A percentile compares a stretch with the other conserved stretches of the same genome.
Evolutionary conservation across 2,329 filamentous ascomycete species (phyloP).

Genomic region (Coleophoma eucalyptorum): DNA sequence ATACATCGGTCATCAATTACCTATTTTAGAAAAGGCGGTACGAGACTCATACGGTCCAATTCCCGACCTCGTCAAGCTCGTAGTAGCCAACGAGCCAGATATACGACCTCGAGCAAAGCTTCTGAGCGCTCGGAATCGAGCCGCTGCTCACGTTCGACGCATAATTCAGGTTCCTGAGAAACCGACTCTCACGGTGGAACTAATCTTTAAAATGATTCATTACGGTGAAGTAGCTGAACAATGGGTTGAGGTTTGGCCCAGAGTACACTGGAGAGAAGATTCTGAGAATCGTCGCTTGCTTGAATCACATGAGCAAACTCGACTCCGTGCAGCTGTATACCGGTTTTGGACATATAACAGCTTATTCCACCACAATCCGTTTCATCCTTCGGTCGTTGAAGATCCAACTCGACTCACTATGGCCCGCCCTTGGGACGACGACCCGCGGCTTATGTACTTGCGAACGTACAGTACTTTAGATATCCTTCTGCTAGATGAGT

Average conservation of each 20-base stretch:
- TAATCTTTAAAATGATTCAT: conserved; percentile 24
- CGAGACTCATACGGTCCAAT: conserved; percentile 24
- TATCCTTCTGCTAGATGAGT: conserved; percentile 23
- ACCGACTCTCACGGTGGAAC: conserved; percentile 20
- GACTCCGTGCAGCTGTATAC: conserved; percentile 24
- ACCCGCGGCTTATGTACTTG: conserved; percentile 22
- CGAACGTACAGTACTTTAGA: conserved; percentile 21
- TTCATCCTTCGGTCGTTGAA: conserved; percentile 12
- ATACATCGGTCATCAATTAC: conserved; percentile 20
- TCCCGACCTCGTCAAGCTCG: conserved; percentile 21
- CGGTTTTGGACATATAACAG: conserved; percentile 26
- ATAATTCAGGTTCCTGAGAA: conserved; percentile 14
- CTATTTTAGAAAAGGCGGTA: conserved; percentile 18
- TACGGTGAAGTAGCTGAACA: conserved; percentile 23
- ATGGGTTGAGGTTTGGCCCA: conserved; percentile 27
- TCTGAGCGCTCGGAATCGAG: conserved; percentile 24
- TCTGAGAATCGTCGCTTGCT: conserved; percentile 25
- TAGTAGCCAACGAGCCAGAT: conserved; percentile 22
- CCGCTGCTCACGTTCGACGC: conserved; percentile 17
- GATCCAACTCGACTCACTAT: conserved; percentile 3
- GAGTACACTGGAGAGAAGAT: conserved; percentile 24
- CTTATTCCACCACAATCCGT: conserved; percentile 23
- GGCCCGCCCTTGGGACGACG: conserved; percentile 8
- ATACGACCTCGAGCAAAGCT: conserved; percentile 16
- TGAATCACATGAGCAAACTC: conserved; percentile 17